Conservation (phyloP, 208 protist genomes). For the Tritrichomonas musculus region DNA sequence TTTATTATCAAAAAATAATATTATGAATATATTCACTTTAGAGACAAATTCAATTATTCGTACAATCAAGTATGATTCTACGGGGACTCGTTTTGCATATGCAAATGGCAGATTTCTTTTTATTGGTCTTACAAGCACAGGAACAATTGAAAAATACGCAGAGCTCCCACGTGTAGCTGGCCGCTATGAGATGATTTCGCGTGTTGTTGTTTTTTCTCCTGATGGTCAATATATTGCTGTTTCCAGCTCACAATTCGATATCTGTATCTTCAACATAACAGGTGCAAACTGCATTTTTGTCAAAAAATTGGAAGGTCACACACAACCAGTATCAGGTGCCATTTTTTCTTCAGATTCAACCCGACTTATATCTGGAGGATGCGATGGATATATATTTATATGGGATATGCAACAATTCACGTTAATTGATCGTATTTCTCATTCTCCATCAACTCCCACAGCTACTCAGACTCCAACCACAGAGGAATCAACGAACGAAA, state of each 20-base stretch:
- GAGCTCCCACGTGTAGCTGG: not conserved
- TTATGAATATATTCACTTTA: not conserved
- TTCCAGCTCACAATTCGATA: not conserved
- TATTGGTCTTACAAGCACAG: not conserved
- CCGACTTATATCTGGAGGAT: not conserved
- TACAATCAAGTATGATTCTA: not conserved
- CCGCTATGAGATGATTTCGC: not conserved
- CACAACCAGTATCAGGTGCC: not conserved
- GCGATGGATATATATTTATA: not conserved
- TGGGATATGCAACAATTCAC: not conserved
- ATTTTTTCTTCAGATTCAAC: not conserved
- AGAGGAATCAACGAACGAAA: no score
- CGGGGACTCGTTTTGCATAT: not conserved
- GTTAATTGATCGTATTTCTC: not conserved
- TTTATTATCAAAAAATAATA: no score
- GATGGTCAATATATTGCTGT: constrained; percentile 8
- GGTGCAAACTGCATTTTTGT: not conserved
- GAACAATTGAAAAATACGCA: not conserved
- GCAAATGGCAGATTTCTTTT: not conserved
- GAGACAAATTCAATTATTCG: not conserved
- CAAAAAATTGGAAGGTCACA: not conserved
- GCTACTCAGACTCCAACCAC: no score
- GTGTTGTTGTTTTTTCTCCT: not conserved
- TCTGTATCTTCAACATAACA: not conserved
- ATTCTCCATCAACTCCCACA: no score